Base-by-base conservation (phyloP, 1,139 yeast genomes). In the Debaryomycetaceae sp. region DNA sequence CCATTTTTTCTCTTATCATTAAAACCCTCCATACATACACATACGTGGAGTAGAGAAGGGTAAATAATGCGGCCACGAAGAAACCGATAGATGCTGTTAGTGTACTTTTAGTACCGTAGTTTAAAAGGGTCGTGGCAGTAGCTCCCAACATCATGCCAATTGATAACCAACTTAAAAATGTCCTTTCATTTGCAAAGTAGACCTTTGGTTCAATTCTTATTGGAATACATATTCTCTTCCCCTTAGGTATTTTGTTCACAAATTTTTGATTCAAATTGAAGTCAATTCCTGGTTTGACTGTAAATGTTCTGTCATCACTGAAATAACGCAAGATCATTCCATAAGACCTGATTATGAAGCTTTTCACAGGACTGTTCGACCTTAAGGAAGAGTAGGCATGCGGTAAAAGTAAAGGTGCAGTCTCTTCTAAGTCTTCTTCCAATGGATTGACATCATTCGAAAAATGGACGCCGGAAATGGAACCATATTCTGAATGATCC, bases 51-150 rank as follows among this genome's bases (percentile, higher is more conserved):
- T 91, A 91, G 17, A 73, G 45, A 47, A 91, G 78, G 9, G 95
- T 85, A 49, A 81, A 69, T 36, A 89, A 72, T 0, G 98, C 89
- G 24, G 95, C 82, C 20, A 87, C 47, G 67, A 87, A 90, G 67
- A 93, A 93, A n/a, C 96, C 95, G 45, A 89, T 76, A 1, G 97
- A 85, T 0, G 97, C 96, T 39, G 88, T 76, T 55, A 89, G 74
- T 0, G 97, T 83, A 37, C 82, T 69, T 42, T 70, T 68, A 47
- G 81, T 78, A 55, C 95, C 93, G 61, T 83, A 86, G 49, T 83
- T 83, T 55, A 86, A 68, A 51, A 86, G 71, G 1, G 90, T 71
- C 14, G 85, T 82, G 1, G 90, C 87, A 7, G 90, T 83, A 44
- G 85, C 87, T 39, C 87, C 85, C 48, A 86, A 71, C 39, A 85